Evolutionary conservation across 2,329 filamentous ascomycete genomes (phyloP).

Genomic region (Arachnopeziza araneosa): DNA sequence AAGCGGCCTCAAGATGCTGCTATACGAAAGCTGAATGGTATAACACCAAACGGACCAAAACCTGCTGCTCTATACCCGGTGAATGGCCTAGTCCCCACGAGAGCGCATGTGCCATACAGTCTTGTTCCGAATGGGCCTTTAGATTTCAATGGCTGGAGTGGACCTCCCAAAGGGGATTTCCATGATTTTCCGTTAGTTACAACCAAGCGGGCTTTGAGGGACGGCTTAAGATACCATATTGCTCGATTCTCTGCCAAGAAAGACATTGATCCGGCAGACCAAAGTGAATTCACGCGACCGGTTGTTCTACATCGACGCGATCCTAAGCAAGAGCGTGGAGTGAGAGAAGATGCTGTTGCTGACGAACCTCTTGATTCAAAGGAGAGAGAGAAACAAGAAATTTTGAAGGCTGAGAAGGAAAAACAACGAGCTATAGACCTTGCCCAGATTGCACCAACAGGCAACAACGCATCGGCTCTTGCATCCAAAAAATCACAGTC

Average conservation of each 20-base stretch:
- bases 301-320: conserved; percentile 87
- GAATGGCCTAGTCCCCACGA: conserved; percentile 1
- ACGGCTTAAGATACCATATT: conserved; percentile 79
- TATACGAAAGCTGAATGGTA: neutral
- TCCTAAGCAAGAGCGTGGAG: conserved; percentile 62
- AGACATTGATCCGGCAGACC: conserved; percentile 61
- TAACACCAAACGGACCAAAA: neutral
- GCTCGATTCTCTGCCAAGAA: conserved; percentile 65
- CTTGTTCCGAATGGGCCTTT: conserved; percentile 24
- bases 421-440: conserved; percentile 81
- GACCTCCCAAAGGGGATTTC: conserved; percentile 39
- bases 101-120: neutral
- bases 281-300: conserved; percentile 79
- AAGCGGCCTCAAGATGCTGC: neutral
- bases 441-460: conserved; percentile 86
- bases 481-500: conserved; percentile 43
- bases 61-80: neutral
- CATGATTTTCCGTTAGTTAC: conserved; percentile 68
- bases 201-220: conserved; percentile 73
- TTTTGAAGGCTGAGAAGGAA: conserved; percentile 71
- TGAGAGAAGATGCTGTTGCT: conserved; percentile 50
- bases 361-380: conserved; percentile 46
- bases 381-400: conserved; percentile 60
- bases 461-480: conserved; percentile 43
- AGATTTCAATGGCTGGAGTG: conserved; percentile 51